Evolutionary conservation across 1,284 basidiomycete species (phyloP).

Genomic region (Coniophora puteana): DNA sequence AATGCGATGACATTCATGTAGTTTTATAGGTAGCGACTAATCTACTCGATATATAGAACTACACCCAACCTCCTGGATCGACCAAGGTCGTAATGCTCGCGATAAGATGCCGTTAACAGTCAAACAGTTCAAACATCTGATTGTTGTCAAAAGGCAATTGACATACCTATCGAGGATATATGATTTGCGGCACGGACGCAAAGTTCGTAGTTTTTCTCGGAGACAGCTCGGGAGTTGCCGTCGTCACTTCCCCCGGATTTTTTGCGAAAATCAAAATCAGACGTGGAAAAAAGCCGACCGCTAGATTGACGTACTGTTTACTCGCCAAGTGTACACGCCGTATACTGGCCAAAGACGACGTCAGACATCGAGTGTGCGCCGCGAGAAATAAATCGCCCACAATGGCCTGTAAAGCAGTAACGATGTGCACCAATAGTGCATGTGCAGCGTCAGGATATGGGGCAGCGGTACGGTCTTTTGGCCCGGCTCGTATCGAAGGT

Average conservation of each 20-base stretch:
- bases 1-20: too few relatives aligned
- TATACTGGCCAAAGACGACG: conserved; percentile 16
- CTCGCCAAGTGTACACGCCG: conserved; percentile 19
- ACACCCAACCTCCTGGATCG: too few relatives aligned
- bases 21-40: too few relatives aligned
- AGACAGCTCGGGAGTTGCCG: conserved; percentile 45
- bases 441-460: conserved; percentile 74
- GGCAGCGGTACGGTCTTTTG: conserved; percentile 45
- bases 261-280: conserved; percentile 7
- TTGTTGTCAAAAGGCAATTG: neutral
- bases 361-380: neutral
- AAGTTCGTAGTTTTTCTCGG: conserved; percentile 65
- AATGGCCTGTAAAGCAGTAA: conserved; percentile 80
- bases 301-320: conserved; percentile 32
- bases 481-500: conserved; percentile 60
- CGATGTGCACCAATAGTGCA: conserved; percentile 85
- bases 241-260: conserved; percentile 40
- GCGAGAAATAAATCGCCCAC: conserved; percentile 42
- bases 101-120: conserved; percentile 48
- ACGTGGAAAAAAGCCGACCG: neutral
- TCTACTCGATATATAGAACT: too few relatives aligned
- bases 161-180: conserved; percentile 69
- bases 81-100: conserved; percentile 55
- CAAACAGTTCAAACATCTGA: neutral
- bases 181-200: conserved; percentile 76